Percentiles rank a stretch among this genome's conserved stretches.
Evolutionary conservation across 2,329 filamentous ascomycete species (phyloP).

Genomic region (Aspergillus quadricinctus): DNA sequence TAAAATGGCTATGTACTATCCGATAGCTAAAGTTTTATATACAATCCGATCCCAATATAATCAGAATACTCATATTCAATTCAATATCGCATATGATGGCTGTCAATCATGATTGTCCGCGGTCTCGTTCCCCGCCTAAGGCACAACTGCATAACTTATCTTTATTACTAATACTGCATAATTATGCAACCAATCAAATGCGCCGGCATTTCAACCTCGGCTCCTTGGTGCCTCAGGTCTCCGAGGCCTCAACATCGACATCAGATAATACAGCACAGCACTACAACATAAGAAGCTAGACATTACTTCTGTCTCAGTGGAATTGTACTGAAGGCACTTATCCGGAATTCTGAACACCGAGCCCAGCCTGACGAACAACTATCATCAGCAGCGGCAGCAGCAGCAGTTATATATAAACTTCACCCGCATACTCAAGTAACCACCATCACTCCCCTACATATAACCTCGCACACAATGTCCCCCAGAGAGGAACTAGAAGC

Average conservation of each 20-base stretch:
- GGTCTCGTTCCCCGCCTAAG: background rate
- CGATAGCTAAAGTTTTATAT: background rate
- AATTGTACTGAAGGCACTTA: no score
- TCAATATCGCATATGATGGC: background rate
- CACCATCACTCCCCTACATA: no score
- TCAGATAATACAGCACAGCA: background rate
- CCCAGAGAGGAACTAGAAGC: conserved; percentile 34
- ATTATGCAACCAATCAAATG: background rate
- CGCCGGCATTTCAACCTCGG: background rate
- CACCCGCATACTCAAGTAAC: no score
- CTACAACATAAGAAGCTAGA: background rate
- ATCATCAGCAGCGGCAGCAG: no score
- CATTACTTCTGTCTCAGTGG: background rate
- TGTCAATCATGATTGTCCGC: background rate
- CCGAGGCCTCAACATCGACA: background rate
- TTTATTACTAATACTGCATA: background rate
- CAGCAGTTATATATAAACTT: no score
- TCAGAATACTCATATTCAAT: no score
- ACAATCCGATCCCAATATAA: no score
- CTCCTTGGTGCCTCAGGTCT: background rate
- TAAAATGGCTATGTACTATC: background rate
- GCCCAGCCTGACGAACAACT: no score
- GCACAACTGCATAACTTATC: background rate
- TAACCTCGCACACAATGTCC: conserved; percentile 13
- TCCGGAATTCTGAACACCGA: no score